phyloP scores from a whole-genome alignment of 768 basidiomycete genomes.

The Suillus cothurnatus region DNA sequence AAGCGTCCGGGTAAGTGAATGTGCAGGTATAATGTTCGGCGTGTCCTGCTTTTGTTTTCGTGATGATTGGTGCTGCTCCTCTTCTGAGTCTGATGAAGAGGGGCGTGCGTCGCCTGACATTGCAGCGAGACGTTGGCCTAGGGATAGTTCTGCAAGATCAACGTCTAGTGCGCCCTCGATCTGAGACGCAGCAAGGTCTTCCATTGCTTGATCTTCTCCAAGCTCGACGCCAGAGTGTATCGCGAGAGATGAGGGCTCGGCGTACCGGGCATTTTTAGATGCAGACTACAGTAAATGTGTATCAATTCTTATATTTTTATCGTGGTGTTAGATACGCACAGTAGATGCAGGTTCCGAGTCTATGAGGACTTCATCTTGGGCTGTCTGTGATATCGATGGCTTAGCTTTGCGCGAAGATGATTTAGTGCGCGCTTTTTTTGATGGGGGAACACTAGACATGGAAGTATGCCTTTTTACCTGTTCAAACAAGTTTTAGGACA shows the following conservation, averaged over 20 bases:
- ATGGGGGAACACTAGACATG: constrained; percentile 49
- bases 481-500: neutral
- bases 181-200: constrained; percentile 50
- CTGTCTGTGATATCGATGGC: constrained; percentile 4
- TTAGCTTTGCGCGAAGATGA: constrained; percentile 34
- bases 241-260: constrained; percentile 60
- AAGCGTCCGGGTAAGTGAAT: constrained; percentile 89
- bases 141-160: constrained; percentile 86
- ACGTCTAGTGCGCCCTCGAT: constrained; percentile 76
- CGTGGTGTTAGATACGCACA: constrained; percentile 18
- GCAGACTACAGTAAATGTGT: constrained; percentile 35
- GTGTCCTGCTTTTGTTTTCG: constrained; percentile 26
- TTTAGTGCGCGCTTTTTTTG: constrained; percentile 58
- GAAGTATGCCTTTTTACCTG: neutral
- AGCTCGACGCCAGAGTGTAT: constrained; percentile 68
- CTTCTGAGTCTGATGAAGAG: constrained; percentile 49
- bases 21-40: constrained; percentile 62
- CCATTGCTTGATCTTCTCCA: constrained; percentile 55
- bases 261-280: constrained; percentile 63
- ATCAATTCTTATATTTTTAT: neutral
- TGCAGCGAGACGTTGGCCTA: constrained; percentile 87
- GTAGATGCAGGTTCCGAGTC: constrained; percentile 21
- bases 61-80: constrained; percentile 37
- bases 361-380: constrained; percentile 25
- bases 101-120: constrained; percentile 48